Conservation (phyloP, 2,329 filamentous ascomycete species). For the Teratosphaeria epicoccoides region DNA sequence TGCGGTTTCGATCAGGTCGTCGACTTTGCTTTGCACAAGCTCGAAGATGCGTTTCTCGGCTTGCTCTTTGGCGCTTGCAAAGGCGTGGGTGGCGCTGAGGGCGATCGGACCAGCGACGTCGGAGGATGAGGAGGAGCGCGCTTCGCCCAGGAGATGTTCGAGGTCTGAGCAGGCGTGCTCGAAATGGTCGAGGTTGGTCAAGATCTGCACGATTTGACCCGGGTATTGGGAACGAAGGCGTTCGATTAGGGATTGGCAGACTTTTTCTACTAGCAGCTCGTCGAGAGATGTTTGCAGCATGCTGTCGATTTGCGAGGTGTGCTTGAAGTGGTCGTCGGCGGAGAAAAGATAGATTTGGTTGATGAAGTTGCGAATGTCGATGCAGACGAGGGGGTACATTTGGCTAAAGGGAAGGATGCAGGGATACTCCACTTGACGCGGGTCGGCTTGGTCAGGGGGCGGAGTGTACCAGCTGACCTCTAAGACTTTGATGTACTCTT, state of each 20-base stretch:
- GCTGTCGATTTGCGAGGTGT: slow-evolving; percentile 80
- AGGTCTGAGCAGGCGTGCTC: slow-evolving; percentile 85
- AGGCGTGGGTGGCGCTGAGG: slow-evolving; percentile 73
- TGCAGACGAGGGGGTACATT: slow-evolving; percentile 95
- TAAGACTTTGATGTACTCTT: slow-evolving; percentile 92
- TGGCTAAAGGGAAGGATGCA: slow-evolving; percentile 96
- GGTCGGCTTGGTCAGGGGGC: slow-evolving; percentile 50
- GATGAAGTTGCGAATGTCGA: slow-evolving; percentile 92
- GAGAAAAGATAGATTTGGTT: slow-evolving; percentile 98
- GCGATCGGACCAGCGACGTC: slow-evolving; percentile 71
- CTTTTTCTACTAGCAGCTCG: slow-evolving; percentile 82
- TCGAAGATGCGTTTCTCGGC: slow-evolving; percentile 98
- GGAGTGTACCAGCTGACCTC: slow-evolving; percentile 94
- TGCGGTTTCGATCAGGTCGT: slow-evolving; percentile 90
- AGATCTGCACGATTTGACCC: slow-evolving; percentile 94
- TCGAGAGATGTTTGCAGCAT: slow-evolving; percentile 83
- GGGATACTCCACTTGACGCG: slow-evolving; percentile 62
- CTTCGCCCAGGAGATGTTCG: slow-evolving; percentile 73
- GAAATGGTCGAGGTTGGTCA: slow-evolving; percentile 96
- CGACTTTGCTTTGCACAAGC: slow-evolving; percentile 95
- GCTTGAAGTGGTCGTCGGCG: slow-evolving; percentile 79
- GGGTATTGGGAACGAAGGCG: slow-evolving; percentile 84
- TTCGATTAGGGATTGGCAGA: slow-evolving; percentile 82
- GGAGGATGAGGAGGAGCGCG: slow-evolving; percentile 71
- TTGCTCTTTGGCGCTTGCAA: slow-evolving; percentile 82